A percentile compares a stretch with the other conserved stretches of the same genome.
Conservation (phyloP, 2,329 filamentous ascomycete genomes). For the Ophiostoma angusticollis region DNA sequence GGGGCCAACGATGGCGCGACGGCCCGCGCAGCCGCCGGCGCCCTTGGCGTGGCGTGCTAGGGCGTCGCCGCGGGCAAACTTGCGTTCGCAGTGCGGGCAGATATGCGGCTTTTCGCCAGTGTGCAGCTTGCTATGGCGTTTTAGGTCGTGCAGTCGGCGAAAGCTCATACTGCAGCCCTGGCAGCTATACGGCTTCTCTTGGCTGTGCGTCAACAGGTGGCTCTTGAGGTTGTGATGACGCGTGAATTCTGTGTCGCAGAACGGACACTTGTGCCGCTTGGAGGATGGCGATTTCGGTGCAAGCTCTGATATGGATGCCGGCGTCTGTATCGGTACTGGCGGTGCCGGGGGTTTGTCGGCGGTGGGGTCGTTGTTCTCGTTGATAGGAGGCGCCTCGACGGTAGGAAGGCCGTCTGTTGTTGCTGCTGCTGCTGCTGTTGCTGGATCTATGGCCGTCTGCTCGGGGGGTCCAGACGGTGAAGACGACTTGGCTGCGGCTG, state of each 20-base stretch:
- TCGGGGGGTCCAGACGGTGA: not conserved
- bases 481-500: slow-evolving; percentile 20
- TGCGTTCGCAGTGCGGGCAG: slow-evolving; percentile 85
- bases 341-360: not conserved
- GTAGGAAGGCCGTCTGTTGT: not conserved
- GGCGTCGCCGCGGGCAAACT: slow-evolving; percentile 91
- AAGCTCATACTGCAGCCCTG: slow-evolving; percentile 89
- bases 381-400: not conserved
- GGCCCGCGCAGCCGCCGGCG: slow-evolving; percentile 84
- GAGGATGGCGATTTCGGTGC: slow-evolving; percentile 56
- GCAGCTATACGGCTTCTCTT: slow-evolving; percentile 95
- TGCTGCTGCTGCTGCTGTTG: slow-evolving; percentile 1
- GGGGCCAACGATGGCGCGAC: slow-evolving; percentile 72
- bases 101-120: slow-evolving; percentile 93
- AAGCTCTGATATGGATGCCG: slow-evolving; percentile 22
- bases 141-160: slow-evolving; percentile 82
- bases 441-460: slow-evolving; percentile 4
- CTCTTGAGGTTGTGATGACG: slow-evolving; percentile 96
- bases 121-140: slow-evolving; percentile 91
- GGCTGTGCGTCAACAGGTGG: slow-evolving; percentile 90
- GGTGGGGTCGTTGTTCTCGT: not conserved
- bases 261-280: slow-evolving; percentile 94
- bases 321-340: not conserved
- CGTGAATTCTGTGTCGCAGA: slow-evolving; percentile 93
- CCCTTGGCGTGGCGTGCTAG: slow-evolving; percentile 92